A percentile compares a stretch with the other conserved stretches of the same genome.
phyloP scores from a whole-genome alignment of 257 asterid species.

The Fraxinus quadrangulata region DNA sequence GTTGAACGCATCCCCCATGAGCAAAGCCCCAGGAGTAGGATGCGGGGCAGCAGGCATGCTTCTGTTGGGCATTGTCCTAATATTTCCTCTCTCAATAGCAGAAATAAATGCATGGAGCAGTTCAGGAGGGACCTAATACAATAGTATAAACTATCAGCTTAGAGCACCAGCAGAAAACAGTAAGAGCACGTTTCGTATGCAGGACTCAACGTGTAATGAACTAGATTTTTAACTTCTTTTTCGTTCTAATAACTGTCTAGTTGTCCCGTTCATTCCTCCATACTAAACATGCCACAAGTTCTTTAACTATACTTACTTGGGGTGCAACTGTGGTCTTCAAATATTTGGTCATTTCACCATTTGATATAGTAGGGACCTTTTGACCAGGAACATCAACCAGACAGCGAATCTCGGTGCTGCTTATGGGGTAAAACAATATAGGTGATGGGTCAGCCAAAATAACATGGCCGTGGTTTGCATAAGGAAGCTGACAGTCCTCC shows the following conservation, averaged over 20 bases:
- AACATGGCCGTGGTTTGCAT: slow-evolving; percentile 49
- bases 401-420: slow-evolving; percentile 53
- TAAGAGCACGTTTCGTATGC: background rate
- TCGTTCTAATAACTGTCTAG: background rate
- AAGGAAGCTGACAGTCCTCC: slow-evolving; percentile 43
- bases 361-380: slow-evolving; percentile 50
- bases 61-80: slow-evolving; percentile 58
- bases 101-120: slow-evolving; percentile 39
- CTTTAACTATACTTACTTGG: slow-evolving; percentile 33
- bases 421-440: slow-evolving; percentile 50
- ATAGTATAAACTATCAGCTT: slow-evolving; percentile 2
- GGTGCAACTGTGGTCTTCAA: slow-evolving; percentile 50
- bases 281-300: background rate
- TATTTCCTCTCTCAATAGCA: slow-evolving; percentile 46
- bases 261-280: background rate
- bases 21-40: slow-evolving; percentile 57
- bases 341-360: slow-evolving; percentile 47
- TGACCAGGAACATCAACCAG: slow-evolving; percentile 56
- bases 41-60: slow-evolving; percentile 65
- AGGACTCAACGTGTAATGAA: background rate
- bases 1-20: slow-evolving; percentile 60
- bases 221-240: background rate
- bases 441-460: slow-evolving; percentile 54
- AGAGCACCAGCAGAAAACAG: background rate
- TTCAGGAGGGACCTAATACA: slow-evolving; percentile 41